phyloP scores from a whole-genome alignment of 2,329 filamentous ascomycete species.

The Aspergillus udagawae region DNA sequence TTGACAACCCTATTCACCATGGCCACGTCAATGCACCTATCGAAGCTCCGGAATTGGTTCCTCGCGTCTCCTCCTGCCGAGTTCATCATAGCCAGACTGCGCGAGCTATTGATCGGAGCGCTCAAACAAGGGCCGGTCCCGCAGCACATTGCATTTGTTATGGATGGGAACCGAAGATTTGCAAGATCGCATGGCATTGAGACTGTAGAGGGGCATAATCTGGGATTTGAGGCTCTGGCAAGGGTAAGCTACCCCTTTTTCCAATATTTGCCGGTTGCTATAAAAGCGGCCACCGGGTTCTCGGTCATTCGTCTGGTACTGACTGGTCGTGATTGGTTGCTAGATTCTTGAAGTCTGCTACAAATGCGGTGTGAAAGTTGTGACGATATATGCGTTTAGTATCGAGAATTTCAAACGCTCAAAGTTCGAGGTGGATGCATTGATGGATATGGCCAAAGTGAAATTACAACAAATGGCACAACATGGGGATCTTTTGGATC shows the following conservation, averaged over 20 bases:
- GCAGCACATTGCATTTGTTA: slow-evolving; percentile 96
- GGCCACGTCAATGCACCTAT: slow-evolving; percentile 55
- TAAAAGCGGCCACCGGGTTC: slow-evolving; percentile 1
- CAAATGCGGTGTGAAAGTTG: slow-evolving; percentile 92
- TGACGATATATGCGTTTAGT: slow-evolving; percentile 97
- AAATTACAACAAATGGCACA: slow-evolving; percentile 89
- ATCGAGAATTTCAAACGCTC: slow-evolving; percentile 99
- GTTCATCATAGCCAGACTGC: slow-evolving; percentile 75
- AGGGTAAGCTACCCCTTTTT: slow-evolving; percentile 53
- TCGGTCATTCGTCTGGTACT: not conserved
- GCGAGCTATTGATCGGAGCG: slow-evolving; percentile 82
- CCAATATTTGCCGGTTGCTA: not conserved
- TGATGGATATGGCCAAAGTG: slow-evolving; percentile 97
- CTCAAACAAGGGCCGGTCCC: slow-evolving; percentile 88
- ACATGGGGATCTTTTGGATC: slow-evolving; percentile 87
- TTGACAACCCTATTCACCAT: slow-evolving; percentile 20
- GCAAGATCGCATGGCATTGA: slow-evolving; percentile 88
- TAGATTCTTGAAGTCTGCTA: slow-evolving; percentile 96
- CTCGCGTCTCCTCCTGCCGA: slow-evolving; percentile 85
- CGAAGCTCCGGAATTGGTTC: slow-evolving; percentile 68
- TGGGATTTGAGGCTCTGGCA: slow-evolving; percentile 92
- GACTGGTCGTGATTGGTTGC: not conserved
- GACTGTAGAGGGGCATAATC: slow-evolving; percentile 90
- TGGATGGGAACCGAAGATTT: slow-evolving; percentile 96
- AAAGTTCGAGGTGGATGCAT: slow-evolving; percentile 90